Evolutionary conservation across 176 grass and related monocot genomes (phyloP), one percentile per base, ranked within the genome.

Genomic region (Carex scoparia): DNA sequence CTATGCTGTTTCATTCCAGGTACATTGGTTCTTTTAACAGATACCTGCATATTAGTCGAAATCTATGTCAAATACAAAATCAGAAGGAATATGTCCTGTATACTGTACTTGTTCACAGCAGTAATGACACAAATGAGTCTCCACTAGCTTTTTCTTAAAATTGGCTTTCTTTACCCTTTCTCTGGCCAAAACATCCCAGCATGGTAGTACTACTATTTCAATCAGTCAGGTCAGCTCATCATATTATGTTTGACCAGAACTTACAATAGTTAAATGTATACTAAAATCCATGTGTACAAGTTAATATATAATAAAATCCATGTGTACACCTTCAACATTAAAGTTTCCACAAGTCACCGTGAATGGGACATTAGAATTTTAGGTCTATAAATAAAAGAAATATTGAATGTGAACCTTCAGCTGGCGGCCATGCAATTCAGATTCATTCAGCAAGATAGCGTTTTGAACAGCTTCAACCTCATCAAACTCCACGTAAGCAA

Each of bases 401-500:
- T 63, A 63, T 63, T 28, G 65, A 77, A 32, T 55, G n/a, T 56
- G 27, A 44, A 94, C 92, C 92, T 94, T 94, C 86, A 94, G 84
- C 8, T 18, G 85, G 12, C 89, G 92, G 7, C 84, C 92, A 84
- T 91, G 86, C 40, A 94, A 61, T 88, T 91, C 89, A 65, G 92
- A 91, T 81, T 90, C 89, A 86, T 91, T 89, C 58, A 94, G 67
- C 76, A 85, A 70, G 35, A 94, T 86, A 86, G 92, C 92, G 32
- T 91, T 91, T 66, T 91, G 89, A 61, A 94, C 92, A 64, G 92
- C 89, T 55, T 88, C 86, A 81, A 79, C 86, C 81, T 94, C 89
- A 87, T 81, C 85, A 86, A 94, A 94, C 67, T 94, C 92, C 85
- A 94, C 92, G 76, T 94, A 94, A 55, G 92, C 92, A 84, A 86